phyloP scores from a whole-genome alignment of 345 rosid species.

The Sonneratia caseolaris region DNA sequence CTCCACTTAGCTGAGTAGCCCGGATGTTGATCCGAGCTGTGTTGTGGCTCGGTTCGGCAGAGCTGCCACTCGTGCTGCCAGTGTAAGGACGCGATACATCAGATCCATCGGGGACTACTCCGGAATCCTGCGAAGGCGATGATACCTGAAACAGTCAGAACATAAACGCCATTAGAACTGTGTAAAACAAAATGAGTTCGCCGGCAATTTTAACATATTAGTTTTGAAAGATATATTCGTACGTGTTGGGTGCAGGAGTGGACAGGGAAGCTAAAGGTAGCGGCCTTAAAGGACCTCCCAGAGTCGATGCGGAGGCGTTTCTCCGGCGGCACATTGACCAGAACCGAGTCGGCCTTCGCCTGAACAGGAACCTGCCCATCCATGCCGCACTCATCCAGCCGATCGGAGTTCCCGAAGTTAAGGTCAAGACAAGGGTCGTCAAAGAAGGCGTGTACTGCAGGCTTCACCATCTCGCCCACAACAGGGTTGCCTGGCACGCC shows the following conservation, averaged over 20 bases:
- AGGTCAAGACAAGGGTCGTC: constrained; percentile 20
- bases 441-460: constrained; percentile 9
- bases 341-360: constrained; percentile 7
- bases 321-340: constrained; percentile 1
- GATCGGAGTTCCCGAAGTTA: constrained; percentile 8
- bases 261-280: constrained; percentile 18
- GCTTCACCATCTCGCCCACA: neutral
- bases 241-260: constrained; percentile 28
- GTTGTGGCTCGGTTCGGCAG: neutral
- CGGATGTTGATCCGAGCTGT: neutral
- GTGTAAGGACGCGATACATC: constrained; percentile 4
- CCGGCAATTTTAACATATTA: neutral
- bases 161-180: neutral
- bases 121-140: constrained; percentile 25
- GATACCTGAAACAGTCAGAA: constrained; percentile 19
- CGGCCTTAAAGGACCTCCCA: constrained; percentile 19
- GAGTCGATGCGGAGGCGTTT: constrained; percentile 22
- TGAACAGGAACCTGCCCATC: constrained; percentile 26
- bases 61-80: constrained; percentile 1
- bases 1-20: constrained; percentile 11
- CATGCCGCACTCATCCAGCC: neutral
- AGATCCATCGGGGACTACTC: constrained; percentile 34
- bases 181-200: neutral
- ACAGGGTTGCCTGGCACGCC: neutral
- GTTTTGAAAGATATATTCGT: neutral